Base-by-base conservation (phyloP, 805 yeast species). In the Yarrowia sp. region DNA sequence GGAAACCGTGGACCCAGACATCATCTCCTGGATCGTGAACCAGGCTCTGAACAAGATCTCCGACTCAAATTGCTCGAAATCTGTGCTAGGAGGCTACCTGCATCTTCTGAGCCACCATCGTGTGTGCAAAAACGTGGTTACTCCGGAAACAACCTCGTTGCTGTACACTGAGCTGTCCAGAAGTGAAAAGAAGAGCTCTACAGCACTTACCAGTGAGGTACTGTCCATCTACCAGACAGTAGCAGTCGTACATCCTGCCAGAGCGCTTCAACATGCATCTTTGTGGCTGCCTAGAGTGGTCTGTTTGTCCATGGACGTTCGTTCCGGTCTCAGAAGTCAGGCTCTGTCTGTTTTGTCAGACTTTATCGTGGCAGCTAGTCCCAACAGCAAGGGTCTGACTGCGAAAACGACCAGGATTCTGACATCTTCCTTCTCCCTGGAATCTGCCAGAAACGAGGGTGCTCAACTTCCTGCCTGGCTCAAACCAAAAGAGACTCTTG, bases 31-130 rank as follows among this genome's bases (percentile, higher is more conserved):
- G 63, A 51, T 41, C 7, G 49, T 58, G 41, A 41, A 40, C 32
- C 63, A 41, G 32, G 51, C 41, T 12, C 28, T 58, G 41, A 11
- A 16, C 28, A 58, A 43, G 32, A 28, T 58, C 6, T 26, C 51
- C 14, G 49, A 41, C 30, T 16, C 63, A 12, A 38, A 12, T 19
- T 36, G 61, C 51, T 58, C 63, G n/a, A 58, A 58, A 16, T 30
- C 51, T 4, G 51, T 58, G 12, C 41, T 58, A 11, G 63, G 41
- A n/a, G 63, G 41, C n/a, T 58, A 58, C 41, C 14, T 58, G 32
- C 63, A 58, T 22, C 51, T 58, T 16, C 63, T 58, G 36, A 58
- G 51, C 22, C 63, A 58, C 41, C 63, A 58, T n/a, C 38, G 63
- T 4, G 63, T 58, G 21, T 32, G 51, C 38, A 28, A 30, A 12